These are phyloP conservation scores for Phytophthora europaea DNA, from an alignment of 352 stramenopile genomes.

Conservation along the genomic window DNA sequence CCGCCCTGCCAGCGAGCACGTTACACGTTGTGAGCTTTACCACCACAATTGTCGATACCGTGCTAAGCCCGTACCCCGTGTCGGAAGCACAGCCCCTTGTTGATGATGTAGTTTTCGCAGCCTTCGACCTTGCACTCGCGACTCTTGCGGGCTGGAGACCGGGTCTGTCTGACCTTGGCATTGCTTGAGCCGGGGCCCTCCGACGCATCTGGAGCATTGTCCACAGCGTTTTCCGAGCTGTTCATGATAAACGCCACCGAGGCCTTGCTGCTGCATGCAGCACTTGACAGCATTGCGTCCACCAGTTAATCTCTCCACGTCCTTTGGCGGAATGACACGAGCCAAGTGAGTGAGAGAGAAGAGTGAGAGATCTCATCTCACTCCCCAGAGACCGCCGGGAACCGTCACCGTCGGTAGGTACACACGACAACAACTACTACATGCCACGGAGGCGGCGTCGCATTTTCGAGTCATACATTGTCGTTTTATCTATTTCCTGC, in stretches of 20 bases:
- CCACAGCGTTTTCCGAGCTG: constrained; percentile 10
- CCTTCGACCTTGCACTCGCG: constrained; percentile 47
- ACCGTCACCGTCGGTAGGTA: constrained; percentile 23
- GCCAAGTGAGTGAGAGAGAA: background rate
- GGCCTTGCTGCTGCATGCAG: constrained; percentile 11
- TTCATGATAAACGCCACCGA: constrained; percentile 39
- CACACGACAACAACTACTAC: background rate
- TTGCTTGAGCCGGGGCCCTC: background rate
- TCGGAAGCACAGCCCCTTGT: constrained; percentile 54
- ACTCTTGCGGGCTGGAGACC: constrained; percentile 21
- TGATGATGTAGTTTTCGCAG: constrained; percentile 62
- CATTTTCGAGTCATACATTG: constrained; percentile 34
- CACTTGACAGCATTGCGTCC: constrained; percentile 9
- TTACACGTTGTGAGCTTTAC: constrained; percentile 7
- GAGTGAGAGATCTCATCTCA: constrained; percentile 7
- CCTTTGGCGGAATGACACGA: constrained; percentile 17
- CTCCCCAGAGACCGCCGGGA: constrained; percentile 9
- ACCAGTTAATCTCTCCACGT: constrained; percentile 6
- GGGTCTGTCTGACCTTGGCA: background rate
- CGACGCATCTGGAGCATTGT: background rate
- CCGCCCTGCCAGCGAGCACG: constrained; percentile 33
- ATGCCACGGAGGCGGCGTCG: background rate
- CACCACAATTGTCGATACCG: constrained; percentile 19
- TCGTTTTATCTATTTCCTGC: constrained; percentile 21
- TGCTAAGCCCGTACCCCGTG: constrained; percentile 40